Base-by-base conservation (phyloP, 2,329 filamentous ascomycete genomes). In the Dissoconium aciculare region DNA sequence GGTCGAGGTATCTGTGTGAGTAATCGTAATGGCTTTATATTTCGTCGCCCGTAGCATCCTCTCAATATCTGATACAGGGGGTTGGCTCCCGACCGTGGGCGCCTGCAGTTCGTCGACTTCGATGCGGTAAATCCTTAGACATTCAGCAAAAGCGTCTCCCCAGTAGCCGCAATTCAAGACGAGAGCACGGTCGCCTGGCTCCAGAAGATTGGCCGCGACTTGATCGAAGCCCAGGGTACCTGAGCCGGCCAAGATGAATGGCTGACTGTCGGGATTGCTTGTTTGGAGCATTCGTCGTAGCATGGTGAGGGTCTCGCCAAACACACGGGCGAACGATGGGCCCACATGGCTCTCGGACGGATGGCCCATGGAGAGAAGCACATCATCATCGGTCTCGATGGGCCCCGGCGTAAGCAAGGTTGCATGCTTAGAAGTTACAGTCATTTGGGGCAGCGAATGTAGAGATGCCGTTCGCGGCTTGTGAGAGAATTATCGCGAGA, bases 91-190 rank as follows among this genome's bases (percentile, higher is more conserved):
- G 51, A 94, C 79, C n/a, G n/a, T n/a, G 28, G 83, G 73, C 1
- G 82, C 83, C 55, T 81, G 85, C 45, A 98, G 62, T 60, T 92
- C 81, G 37, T 83, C 92, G 12, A 82, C 78, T 44, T 83, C 79
- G 47, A 76, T 82, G 39, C 87, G 85, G 54, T 98, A 98, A 19
- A 80, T 80, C 51, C 76, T 69, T 52, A 95, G 71, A 60, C 84
- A 93, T 59, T 91, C 77, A 43, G 81, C 79, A 53, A 95, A 93
- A 33, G 77, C 83, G 55, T 94, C 85, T 44, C 79, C 85, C 52
- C 95, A 98, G 69, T 95, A 98, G 42, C 87, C 87, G 26, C 82
- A 89, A 63, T 91, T 83, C 11, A 98, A 71, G 33, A 95, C 85
- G 23, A 98, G 69, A 12, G 79, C 89, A 35, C 91, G 71, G 52